A percentile compares a stretch with the other conserved stretches of the same genome.
Conservation (phyloP, 2,329 filamentous ascomycete genomes). For the Fusarium concolor region DNA sequence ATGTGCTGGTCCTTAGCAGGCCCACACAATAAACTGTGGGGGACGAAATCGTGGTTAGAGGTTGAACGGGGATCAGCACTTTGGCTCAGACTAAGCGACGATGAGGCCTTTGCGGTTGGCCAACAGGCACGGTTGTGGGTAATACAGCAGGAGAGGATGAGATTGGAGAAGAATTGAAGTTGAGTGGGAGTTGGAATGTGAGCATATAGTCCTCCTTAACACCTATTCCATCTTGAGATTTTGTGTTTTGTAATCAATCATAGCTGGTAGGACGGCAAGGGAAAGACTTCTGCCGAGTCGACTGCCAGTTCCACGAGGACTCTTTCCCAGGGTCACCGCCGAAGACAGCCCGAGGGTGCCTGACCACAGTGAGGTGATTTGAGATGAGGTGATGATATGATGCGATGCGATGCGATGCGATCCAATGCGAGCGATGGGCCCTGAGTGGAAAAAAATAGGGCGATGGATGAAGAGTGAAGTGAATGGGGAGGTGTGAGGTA, state of each 20-base stretch:
- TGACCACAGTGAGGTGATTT: slow-evolving; percentile 4
- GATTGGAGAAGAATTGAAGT: background rate
- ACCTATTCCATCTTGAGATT: slow-evolving; percentile 30
- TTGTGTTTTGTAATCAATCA: slow-evolving; percentile 40
- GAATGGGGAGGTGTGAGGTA: background rate
- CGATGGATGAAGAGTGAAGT: background rate
- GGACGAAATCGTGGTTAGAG: slow-evolving; percentile 25
- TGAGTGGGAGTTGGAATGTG: slow-evolving; percentile 5
- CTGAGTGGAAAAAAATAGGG: background rate
- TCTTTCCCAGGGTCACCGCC: background rate
- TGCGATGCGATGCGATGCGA: slow-evolving; percentile 11
- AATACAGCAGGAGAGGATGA: background rate
- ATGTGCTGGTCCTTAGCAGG: slow-evolving; percentile 9
- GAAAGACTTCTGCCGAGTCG: slow-evolving; percentile 14
- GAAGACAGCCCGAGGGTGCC: slow-evolving; percentile 9
- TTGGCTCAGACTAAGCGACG: slow-evolving; percentile 25
- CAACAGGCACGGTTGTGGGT: slow-evolving; percentile 1
- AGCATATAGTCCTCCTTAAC: slow-evolving; percentile 18
- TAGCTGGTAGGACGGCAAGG: slow-evolving; percentile 3
- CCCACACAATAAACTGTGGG: slow-evolving; percentile 29
- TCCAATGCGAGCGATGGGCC: slow-evolving; percentile 1
- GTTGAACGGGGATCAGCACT: slow-evolving; percentile 22
- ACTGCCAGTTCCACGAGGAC: slow-evolving; percentile 1
- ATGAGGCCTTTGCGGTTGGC: slow-evolving; percentile 26
- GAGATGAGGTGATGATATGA: slow-evolving; percentile 17